A percentile compares a stretch with the other conserved stretches of the same genome.
These are phyloP conservation scores for Backusella morwellensis DNA, from an alignment of 192 early-diverging fungal species.

Conservation along the genomic window DNA sequence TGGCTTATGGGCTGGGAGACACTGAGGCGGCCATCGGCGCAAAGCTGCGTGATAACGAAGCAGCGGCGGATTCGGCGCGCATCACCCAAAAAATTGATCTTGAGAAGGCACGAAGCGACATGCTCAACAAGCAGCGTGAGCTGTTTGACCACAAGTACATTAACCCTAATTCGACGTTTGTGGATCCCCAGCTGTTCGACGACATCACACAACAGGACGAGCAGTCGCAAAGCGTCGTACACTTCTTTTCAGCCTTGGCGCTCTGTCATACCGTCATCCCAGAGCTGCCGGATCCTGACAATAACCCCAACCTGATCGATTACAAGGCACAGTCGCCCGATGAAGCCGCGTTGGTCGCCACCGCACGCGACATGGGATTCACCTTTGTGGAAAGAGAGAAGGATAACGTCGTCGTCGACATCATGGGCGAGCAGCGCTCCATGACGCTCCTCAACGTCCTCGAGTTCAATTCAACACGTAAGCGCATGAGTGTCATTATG, in stretches of 20 bases:
- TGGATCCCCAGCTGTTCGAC: slow-evolving; percentile 47
- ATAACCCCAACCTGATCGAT: slow-evolving; percentile 53
- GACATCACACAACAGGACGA: slow-evolving; percentile 13
- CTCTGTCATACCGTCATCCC: slow-evolving; percentile 70
- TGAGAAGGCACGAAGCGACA: slow-evolving; percentile 44
- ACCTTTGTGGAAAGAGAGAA: slow-evolving; percentile 73
- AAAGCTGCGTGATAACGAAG: slow-evolving; percentile 20
- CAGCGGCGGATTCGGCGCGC: neutral
- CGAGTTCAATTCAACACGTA: slow-evolving; percentile 91
- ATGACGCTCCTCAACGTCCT: slow-evolving; percentile 69
- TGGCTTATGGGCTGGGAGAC: slow-evolving; percentile 56
- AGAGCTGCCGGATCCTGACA: slow-evolving; percentile 43
- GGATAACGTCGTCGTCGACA: slow-evolving; percentile 70
- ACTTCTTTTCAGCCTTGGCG: slow-evolving; percentile 60
- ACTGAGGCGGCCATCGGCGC: slow-evolving; percentile 49
- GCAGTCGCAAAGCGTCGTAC: slow-evolving; percentile 20
- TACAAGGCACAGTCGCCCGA: slow-evolving; percentile 96
- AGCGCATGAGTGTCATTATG: slow-evolving; percentile 93
- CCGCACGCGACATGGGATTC: slow-evolving; percentile 83
- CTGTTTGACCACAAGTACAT: slow-evolving; percentile 62
- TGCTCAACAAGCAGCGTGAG: slow-evolving; percentile 53
- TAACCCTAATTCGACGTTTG: slow-evolving; percentile 66
- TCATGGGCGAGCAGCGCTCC: slow-evolving; percentile 67
- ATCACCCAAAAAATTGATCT: slow-evolving; percentile 23
- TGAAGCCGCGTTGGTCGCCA: slow-evolving; percentile 87